Evolutionary conservation across 768 basidiomycete genomes (phyloP).

Genomic region (Agaricus blazei): DNA sequence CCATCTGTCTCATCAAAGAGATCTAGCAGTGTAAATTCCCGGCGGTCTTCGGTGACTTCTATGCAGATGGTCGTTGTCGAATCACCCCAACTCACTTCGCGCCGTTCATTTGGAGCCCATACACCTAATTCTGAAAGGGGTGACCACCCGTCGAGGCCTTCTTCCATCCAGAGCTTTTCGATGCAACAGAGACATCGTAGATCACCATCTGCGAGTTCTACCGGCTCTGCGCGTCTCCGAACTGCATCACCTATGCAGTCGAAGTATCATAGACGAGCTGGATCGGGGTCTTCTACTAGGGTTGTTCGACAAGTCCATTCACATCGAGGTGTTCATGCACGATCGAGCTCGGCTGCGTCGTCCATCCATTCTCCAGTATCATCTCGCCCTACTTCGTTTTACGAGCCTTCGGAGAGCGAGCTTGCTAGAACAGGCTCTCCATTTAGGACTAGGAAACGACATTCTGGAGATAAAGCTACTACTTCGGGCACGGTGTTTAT

Average conservation of each 20-base stretch:
- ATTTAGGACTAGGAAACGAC: conserved; percentile 44
- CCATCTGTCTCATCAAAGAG: conserved; percentile 77
- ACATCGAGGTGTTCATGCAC: conserved; percentile 49
- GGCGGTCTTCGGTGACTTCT: conserved; percentile 53
- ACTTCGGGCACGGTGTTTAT: conserved; percentile 57
- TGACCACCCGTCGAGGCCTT: conserved; percentile 74
- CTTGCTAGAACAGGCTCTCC: conserved; percentile 62
- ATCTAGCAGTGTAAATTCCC: conserved; percentile 88
- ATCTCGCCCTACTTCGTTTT: conserved; percentile 73
- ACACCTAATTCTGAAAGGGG: conserved; percentile 88
- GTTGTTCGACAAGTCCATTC: conserved; percentile 61
- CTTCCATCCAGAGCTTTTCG: conserved; percentile 78
- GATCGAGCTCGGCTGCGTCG: conserved; percentile 74
- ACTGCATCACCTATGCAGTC: conserved; percentile 70
- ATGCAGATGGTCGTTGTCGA: conserved; percentile 52
- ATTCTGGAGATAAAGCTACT: conserved; percentile 30
- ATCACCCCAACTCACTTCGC: conserved; percentile 55
- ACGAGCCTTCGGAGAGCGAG: conserved; percentile 70
- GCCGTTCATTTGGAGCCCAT: conserved; percentile 71
- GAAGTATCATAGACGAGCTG: conserved; percentile 71
- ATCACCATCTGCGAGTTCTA: conserved; percentile 74
- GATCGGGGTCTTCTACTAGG: conserved; percentile 79
- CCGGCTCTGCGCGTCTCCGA: conserved; percentile 60
- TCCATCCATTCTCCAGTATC: conserved; percentile 74
- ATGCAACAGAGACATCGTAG: conserved; percentile 62